Evolutionary conservation across 2,329 filamentous ascomycete genomes (phyloP), one percentile per base, ranked within the genome.

Genomic region (Penicillium vulpinum): DNA sequence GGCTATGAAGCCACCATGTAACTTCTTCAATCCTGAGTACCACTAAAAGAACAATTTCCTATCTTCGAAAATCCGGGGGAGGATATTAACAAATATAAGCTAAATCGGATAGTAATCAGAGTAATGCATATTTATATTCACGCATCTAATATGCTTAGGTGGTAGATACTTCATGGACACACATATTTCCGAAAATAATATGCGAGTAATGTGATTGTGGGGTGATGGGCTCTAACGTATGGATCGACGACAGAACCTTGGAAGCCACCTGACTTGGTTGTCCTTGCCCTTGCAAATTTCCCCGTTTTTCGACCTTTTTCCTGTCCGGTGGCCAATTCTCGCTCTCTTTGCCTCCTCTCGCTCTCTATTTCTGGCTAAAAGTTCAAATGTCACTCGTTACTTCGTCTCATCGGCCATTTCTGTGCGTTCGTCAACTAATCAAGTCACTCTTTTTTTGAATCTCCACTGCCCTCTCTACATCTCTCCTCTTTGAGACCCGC

Each of bases 321-420:
- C 24, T 45, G 16, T 22, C 16, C 16, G 22, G 22, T 26, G 22
- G 10, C 22, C 39, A n/a, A 41, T 39, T 48, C n/a, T n/a, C n/a
- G n/a, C n/a, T n/a, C n/a, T n/a, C n/a, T n/a, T n/a, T n/a, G n/a
- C n/a, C n/a, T n/a, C n/a, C 22, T 21, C 24, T 28, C 22, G 16
- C 18, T 38, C 15, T 38, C 39, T 10, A 36, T 15, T 52, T 24
- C 18, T 38, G 51, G 35, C 26, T 31, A 10, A 24, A n/a, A 31
- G 39, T 18, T 24, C 53, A 51, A 49, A 55, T 51, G 53, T 55
- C 46, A 51, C 16, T 55, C 53, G 4, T 55, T 53, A 44, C 35
- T 38, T 35, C 21, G 21, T 22, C n/a, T 36, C 26, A 24, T 15
- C 13, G 26, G 26, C 21, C 33, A 29, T 38, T 29, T 36, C 51